Evolutionary conservation across 306 rosid species (phyloP).

Genomic region (Ormosia emarginata): DNA sequence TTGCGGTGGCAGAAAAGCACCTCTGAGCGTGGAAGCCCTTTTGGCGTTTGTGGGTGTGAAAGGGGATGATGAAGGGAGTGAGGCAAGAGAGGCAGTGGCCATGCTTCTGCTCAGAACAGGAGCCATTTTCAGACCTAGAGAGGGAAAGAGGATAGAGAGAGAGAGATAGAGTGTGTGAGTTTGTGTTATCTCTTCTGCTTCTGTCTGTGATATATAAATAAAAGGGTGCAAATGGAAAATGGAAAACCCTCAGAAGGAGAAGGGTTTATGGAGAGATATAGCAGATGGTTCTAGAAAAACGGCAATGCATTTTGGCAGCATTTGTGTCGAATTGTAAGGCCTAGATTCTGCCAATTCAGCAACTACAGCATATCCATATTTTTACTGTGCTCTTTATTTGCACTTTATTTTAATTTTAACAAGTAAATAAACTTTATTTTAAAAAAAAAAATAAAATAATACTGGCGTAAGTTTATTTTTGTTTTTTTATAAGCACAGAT

Average conservation of each 20-base stretch:
- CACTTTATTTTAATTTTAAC: too few relatives aligned
- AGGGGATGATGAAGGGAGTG: conserved; percentile 59
- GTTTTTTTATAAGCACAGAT: too few relatives aligned
- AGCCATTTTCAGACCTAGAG: conserved; percentile 44
- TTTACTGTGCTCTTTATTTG: too few relatives aligned
- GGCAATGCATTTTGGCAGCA: background rate
- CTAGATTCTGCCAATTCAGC: conserved; percentile 22
- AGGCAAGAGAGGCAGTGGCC: conserved; percentile 53
- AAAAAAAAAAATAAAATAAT: too few relatives aligned
- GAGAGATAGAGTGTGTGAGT: background rate
- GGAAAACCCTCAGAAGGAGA: background rate
- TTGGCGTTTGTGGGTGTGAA: conserved; percentile 26
- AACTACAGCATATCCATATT: background rate
- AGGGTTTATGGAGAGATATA: conserved; percentile 27
- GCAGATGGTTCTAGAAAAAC: conserved; percentile 34
- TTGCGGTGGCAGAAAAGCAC: conserved; percentile 57
- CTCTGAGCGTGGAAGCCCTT: conserved; percentile 36
- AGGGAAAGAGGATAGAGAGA: background rate
- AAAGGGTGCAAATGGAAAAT: background rate
- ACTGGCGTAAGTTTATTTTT: too few relatives aligned
- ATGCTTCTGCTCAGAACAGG: conserved; percentile 74
- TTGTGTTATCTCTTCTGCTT: background rate
- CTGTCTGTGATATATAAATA: background rate
- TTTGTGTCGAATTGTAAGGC: background rate
- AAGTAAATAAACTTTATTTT: too few relatives aligned